Percentiles rank a stretch among this genome's conserved stretches.
Evolutionary conservation across 1,284 basidiomycete species (phyloP).

Genomic region (Thelephora terrestris): DNA sequence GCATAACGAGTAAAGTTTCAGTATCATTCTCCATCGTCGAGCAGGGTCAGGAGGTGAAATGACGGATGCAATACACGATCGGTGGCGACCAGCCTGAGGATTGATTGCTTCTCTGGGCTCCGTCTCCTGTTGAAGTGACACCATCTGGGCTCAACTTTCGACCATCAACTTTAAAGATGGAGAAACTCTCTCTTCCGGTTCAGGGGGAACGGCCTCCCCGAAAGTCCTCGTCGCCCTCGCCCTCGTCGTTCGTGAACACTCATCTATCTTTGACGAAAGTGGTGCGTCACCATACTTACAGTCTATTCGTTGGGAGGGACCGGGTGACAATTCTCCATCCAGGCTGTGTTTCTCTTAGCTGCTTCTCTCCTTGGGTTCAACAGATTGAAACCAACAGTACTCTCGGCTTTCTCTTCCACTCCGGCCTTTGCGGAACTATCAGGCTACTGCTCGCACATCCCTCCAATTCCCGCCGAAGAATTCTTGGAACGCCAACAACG

Average conservation of each 20-base stretch:
- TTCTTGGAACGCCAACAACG: slow-evolving; percentile 41
- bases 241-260: neutral
- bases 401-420: neutral
- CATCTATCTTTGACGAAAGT: neutral
- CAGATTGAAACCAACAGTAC: neutral
- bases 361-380: neutral
- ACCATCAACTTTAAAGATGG: no score
- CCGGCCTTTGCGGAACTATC: slow-evolving; percentile 30
- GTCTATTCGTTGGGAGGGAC: no score
- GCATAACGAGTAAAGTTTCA: slow-evolving; percentile 55
- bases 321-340: neutral
- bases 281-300: neutral
- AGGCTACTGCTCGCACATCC: slow-evolving; percentile 39
- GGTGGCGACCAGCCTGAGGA: no score
- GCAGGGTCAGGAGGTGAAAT: no score
- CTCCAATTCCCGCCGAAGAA: slow-evolving; percentile 38
- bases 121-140: no score
- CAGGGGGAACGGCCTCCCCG: no score
- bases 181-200: no score
- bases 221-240: neutral
- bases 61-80: no score
- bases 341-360: neutral
- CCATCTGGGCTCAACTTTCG: no score
- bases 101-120: no score
- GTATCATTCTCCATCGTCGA: slow-evolving; percentile 36